A percentile compares a stretch with the other conserved stretches of the same genome.
These are phyloP conservation scores for Austroboletus niveus DNA, from an alignment of 1,284 basidiomycete species.

Conservation along the genomic window DNA sequence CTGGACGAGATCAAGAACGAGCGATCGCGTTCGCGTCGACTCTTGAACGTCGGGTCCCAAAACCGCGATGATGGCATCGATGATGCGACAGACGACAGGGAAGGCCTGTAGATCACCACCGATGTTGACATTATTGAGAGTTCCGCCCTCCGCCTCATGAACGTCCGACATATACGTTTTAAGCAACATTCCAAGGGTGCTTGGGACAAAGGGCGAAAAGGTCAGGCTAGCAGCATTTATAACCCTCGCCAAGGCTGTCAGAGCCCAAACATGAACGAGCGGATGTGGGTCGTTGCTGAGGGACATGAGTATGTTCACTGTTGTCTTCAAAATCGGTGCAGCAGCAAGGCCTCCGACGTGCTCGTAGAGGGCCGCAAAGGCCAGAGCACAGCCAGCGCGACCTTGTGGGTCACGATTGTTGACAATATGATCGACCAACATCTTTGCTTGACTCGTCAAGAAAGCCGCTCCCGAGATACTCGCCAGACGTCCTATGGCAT, in stretches of 20 bases:
- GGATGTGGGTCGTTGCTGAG: constrained; percentile 96
- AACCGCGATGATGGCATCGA: constrained; percentile 91
- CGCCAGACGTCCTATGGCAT: constrained; percentile 87
- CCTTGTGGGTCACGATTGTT: constrained; percentile 92
- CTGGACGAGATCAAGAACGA: constrained; percentile 84
- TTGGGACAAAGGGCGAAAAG: constrained; percentile 87
- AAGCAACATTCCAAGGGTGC: constrained; percentile 88
- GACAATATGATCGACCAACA: constrained; percentile 94
- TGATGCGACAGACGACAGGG: constrained; percentile 87
- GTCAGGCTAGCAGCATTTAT: constrained; percentile 91
- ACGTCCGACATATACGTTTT: constrained; percentile 90
- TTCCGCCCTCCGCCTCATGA: constrained; percentile 94
- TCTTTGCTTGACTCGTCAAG: constrained; percentile 87
- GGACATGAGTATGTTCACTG: constrained; percentile 95
- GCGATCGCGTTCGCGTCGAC: constrained; percentile 72
- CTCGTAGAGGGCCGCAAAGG: constrained; percentile 92
- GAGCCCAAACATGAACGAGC: constrained; percentile 91
- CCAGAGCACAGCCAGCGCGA: constrained; percentile 90
- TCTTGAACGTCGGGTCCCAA: constrained; percentile 96
- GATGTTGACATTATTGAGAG: constrained; percentile 79
- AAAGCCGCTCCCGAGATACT: constrained; percentile 84
- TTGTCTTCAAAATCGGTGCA: constrained; percentile 93
- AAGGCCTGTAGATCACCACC: constrained; percentile 91
- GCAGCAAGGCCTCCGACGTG: constrained; percentile 93
- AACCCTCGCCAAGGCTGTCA: constrained; percentile 84